Evolutionary conservation across 1,284 basidiomycete genomes (phyloP), one percentile per base, ranked within the genome.

Genomic region (Meira miltonrushii): DNA sequence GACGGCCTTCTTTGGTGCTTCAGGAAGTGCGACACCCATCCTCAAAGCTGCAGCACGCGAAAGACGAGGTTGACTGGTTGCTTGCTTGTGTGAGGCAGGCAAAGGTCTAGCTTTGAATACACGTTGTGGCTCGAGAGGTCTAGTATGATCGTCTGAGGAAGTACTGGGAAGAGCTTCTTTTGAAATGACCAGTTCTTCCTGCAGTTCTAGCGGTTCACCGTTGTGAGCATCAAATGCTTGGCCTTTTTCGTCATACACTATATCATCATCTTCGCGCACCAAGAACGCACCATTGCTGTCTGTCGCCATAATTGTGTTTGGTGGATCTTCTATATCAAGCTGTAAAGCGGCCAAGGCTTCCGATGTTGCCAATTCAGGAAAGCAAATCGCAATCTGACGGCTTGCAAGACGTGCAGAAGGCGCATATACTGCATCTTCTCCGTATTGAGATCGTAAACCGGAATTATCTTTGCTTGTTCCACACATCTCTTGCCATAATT

Each of bases 11-110:
- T 51, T 39, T 12, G 33, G 64, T 37, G 46, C 54, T 7, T 57
- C 54, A 4, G 68, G 60, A 15, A 73, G 49, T 53, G 61, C 46
- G 8, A 79, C 49, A 23, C 79, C 79, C 56, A 79, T 76, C 5
- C 90, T 85, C 4, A 92, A 82, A 3, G 87, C 85, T 0, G 90
- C 88, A 0, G 88, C 85, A 57, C 85, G 85, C 8, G 88, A 87
- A 59, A 85, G 86, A 40, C 90, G 86, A 0, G 90, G 90, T 23
- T 85, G 82, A 61, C 89, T 89, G 64, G 85, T 83, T 0, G 90
- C 88, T 15, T 80, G 75, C 2, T 74, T 77, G 65, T 83, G 83
- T 0, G 87, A 85, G 7, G 82, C 66, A 0, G 89, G 90, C 0
- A 89, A 70, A 0, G 83, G 78, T n/a, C 89, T 85, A 5, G 89